Base-by-base conservation (phyloP, 129 eudicot genomes). In the Flaveria brownii region DNA sequence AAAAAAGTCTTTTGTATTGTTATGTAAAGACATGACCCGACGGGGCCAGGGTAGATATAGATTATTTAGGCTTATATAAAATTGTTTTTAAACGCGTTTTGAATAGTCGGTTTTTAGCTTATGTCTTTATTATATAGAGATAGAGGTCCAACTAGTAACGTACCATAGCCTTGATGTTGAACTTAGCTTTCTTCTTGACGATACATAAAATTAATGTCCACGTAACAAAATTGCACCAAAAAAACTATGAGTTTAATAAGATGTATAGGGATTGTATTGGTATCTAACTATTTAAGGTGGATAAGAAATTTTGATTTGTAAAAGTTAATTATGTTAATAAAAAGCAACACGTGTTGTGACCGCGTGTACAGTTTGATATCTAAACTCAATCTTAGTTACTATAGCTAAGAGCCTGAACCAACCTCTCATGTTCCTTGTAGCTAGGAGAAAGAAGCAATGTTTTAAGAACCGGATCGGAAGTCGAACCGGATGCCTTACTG, bases 1-100 rank as follows among this genome's bases (percentile, higher is more conserved):
- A 54, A 63, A 63, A 63, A 63, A 30, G 69, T 63, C 1, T 11
- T 28, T 30, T 62, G 43, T 63, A 60, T 23, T 25, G 20, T 63
- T 15, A 47, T 46, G 22, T 23, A 71, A 46, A 8, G 20, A 61
- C n/a, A 45, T 59, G 54, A 30, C 9, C 30, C 33, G 43, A 17
- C 50, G 72, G 82, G 60, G 66, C 28, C 13, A 6, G 14, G 39
- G 67, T 71, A 63, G 78, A 59, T 61, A 72, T 61, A 72, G 30
- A 59, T 13, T 36, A 47, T 33, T 63, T 12, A 15, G 46, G 70
- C 47, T 61, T 61, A 33, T 33, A 4, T 62, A 5, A 11, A 5
- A 25, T 26, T 11, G 18, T 62, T 62, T 61, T 12, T 2, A 26
- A 62, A 26, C 65, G 36, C 65, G 65, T 59, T 59, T 59, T 22